Conservation (phyloP, 1,139 yeast genomes). For the Kluyveromyces marxianus region DNA sequence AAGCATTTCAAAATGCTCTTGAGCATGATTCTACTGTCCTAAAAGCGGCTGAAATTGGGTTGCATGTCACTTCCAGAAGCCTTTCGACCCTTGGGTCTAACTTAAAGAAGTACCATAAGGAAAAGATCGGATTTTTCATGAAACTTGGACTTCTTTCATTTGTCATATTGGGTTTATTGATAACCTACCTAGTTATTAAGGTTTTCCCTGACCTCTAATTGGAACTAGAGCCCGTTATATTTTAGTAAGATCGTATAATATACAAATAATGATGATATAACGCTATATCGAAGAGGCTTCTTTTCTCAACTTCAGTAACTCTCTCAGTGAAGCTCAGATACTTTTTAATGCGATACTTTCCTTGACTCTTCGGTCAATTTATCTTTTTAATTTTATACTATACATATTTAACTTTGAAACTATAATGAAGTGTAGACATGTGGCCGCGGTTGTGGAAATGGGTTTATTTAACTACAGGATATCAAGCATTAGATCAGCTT, state of each 20-base stretch:
- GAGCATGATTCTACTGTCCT: slow-evolving; percentile 32
- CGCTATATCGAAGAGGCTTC: not conserved
- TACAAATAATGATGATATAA: not conserved
- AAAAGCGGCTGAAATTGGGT: slow-evolving; percentile 35
- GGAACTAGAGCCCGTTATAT: too few relatives aligned
- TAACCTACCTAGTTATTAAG: slow-evolving; percentile 31
- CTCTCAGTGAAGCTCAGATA: too few relatives aligned
- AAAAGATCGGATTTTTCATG: slow-evolving; percentile 30
- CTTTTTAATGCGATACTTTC: too few relatives aligned
- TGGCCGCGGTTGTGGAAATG: too few relatives aligned
- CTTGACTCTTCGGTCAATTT: too few relatives aligned
- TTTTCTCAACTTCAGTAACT: too few relatives aligned
- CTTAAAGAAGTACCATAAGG: slow-evolving; percentile 28
- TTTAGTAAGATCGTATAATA: not conserved
- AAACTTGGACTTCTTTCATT: slow-evolving; percentile 25
- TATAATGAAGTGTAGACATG: too few relatives aligned
- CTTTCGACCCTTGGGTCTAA: slow-evolving; percentile 26
- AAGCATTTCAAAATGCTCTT: slow-evolving; percentile 33
- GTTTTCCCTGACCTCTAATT: slow-evolving; percentile 31
- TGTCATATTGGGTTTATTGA: slow-evolving; percentile 26
- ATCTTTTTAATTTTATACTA: too few relatives aligned
- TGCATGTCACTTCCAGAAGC: slow-evolving; percentile 33
- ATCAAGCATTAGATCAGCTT: slow-evolving; percentile 29
- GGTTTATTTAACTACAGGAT: slow-evolving; percentile 24
- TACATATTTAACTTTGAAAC: too few relatives aligned